Conservation (phyloP, 495 filamentous ascomycete species). For the Friedmanniomyces simplex region DNA sequence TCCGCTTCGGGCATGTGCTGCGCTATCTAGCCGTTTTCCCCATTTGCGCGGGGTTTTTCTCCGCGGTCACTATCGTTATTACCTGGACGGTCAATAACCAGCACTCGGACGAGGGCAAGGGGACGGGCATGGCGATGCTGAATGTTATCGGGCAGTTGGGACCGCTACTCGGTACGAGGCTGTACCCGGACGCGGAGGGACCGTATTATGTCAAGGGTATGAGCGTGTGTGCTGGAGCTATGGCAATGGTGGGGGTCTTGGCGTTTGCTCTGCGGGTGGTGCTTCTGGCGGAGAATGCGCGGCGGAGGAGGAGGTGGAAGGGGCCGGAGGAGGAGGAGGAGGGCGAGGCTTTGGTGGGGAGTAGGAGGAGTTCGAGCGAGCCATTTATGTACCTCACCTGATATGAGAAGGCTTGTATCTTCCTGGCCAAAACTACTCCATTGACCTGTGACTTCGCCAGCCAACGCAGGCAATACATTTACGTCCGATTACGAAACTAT, state of each 20-base stretch:
- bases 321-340: conserved; percentile 5
- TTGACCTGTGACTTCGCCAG: too few species aligned
- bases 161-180: conserved; percentile 48
- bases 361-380: not conserved
- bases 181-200: conserved; percentile 47
- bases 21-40: conserved; percentile 51
- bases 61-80: conserved; percentile 50
- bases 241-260: conserved; percentile 40
- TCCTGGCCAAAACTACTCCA: too few species aligned
- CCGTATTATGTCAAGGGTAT: conserved; percentile 53
- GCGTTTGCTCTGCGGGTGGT: conserved; percentile 39
- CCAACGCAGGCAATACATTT: too few species aligned
- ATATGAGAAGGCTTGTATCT: conserved; percentile 2
- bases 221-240: conserved; percentile 48
- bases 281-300: conserved; percentile 25
- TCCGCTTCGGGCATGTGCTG: conserved; percentile 15
- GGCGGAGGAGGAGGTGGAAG: not conserved
- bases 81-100: conserved; percentile 50
- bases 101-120: conserved; percentile 42
- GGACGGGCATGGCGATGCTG: conserved; percentile 46
- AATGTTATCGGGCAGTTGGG: conserved; percentile 55
- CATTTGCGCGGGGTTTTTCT: conserved; percentile 50
- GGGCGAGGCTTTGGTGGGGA: conserved; percentile 11
- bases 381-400: conserved; percentile 22
- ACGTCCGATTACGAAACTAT: too few species aligned